phyloP scores from a whole-genome alignment of 176 grass and related monocot genomes.

The Carex littledalei region DNA sequence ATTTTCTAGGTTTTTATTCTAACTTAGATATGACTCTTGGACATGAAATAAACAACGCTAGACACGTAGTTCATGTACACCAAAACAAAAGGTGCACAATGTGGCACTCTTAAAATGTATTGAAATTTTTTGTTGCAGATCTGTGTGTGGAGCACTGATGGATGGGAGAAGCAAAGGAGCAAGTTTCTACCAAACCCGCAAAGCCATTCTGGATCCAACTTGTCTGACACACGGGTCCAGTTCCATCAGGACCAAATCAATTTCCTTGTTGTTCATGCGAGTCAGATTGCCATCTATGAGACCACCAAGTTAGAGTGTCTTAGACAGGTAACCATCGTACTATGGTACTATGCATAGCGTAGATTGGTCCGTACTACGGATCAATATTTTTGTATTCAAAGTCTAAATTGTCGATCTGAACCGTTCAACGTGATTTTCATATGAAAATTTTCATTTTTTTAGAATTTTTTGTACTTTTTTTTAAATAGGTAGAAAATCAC shows the following conservation, averaged over 20 bases:
- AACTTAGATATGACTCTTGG: neutral
- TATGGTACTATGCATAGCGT: too few relatives aligned
- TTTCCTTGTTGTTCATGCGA: constrained; percentile 96
- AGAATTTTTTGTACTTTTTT: too few relatives aligned
- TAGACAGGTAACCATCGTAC: constrained; percentile 46
- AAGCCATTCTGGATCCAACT: constrained; percentile 52
- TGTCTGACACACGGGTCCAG: constrained; percentile 86
- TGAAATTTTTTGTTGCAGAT: constrained; percentile 40
- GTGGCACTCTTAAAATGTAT: constrained; percentile 2
- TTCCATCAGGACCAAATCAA: constrained; percentile 97
- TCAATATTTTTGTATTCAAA: too few relatives aligned
- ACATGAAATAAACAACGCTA: neutral
- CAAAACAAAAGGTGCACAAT: neutral
- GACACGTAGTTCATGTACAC: neutral
- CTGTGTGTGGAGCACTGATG: constrained; percentile 92
- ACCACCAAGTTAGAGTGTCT: constrained; percentile 78
- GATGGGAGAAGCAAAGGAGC: constrained; percentile 85
- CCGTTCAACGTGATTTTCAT: too few relatives aligned
- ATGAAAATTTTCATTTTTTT: too few relatives aligned
- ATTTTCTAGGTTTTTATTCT: neutral
- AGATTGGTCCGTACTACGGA: too few relatives aligned
- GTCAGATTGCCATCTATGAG: constrained; percentile 90
- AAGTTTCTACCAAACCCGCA: constrained; percentile 73
- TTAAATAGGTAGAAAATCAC: too few relatives aligned
- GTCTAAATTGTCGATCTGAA: too few relatives aligned